Conservation (phyloP, 2,329 filamentous ascomycete species). For the Coleophoma cylindrospora region DNA sequence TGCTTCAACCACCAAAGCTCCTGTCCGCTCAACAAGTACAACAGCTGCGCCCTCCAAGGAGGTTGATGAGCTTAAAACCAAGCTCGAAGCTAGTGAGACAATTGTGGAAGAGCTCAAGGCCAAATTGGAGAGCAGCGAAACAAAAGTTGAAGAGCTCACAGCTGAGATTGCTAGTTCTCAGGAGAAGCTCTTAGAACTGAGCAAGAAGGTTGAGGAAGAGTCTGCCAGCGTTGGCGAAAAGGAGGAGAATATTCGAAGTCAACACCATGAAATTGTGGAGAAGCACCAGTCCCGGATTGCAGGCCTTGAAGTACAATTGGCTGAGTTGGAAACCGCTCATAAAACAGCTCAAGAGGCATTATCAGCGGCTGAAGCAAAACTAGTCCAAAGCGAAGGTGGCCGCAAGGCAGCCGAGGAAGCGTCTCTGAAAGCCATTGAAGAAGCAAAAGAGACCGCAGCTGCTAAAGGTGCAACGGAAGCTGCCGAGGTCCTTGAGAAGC, state of each 20-base stretch:
- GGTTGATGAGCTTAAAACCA: slow-evolving; percentile 54
- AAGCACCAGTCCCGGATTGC: slow-evolving; percentile 42
- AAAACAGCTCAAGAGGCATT: slow-evolving; percentile 19
- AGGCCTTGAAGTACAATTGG: slow-evolving; percentile 18
- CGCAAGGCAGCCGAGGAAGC: slow-evolving; percentile 16
- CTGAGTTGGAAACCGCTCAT: slow-evolving; percentile 12
- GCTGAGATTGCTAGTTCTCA: slow-evolving; percentile 50
- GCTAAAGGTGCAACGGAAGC: slow-evolving; percentile 27
- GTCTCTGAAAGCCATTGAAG: slow-evolving; percentile 23
- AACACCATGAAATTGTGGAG: slow-evolving; percentile 42
- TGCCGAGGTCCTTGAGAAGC: slow-evolving; percentile 43
- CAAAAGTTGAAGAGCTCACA: slow-evolving; percentile 52
- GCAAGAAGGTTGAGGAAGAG: slow-evolving; percentile 42
- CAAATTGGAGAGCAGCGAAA: slow-evolving; percentile 53
- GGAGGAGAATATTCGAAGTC: slow-evolving; percentile 35
- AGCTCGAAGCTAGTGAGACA: slow-evolving; percentile 51
- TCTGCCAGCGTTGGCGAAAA: slow-evolving; percentile 29
- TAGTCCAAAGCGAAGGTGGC: slow-evolving; percentile 19
- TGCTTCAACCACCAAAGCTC: slow-evolving; percentile 30
- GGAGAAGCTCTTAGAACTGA: slow-evolving; percentile 49
- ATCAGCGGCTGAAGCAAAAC: slow-evolving; percentile 19
- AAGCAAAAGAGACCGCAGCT: slow-evolving; percentile 20
- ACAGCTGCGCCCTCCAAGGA: slow-evolving; percentile 44
- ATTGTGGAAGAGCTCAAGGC: slow-evolving; percentile 57
- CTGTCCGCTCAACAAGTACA: slow-evolving; percentile 34